Conservation (phyloP, 2,329 filamentous ascomycete genomes). For the Aspergillus sp. region DNA sequence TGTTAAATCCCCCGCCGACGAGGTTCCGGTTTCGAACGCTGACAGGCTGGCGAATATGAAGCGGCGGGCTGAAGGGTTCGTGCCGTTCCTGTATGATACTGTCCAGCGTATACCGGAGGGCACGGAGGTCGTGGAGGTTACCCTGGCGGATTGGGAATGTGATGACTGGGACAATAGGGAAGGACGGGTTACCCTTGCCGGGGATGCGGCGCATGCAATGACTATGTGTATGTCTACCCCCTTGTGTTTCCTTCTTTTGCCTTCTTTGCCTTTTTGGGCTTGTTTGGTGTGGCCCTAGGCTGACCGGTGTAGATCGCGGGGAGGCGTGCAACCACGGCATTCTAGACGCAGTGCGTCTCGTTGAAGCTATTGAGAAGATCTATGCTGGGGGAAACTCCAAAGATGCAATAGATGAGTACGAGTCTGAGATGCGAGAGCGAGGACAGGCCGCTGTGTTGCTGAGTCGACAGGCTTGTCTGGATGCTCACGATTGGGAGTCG, state of each 20-base stretch:
- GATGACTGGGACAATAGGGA: conserved; percentile 29
- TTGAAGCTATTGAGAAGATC: conserved; percentile 17
- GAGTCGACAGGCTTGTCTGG: conserved; percentile 36
- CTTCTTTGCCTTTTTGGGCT: neutral
- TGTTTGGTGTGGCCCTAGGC: neutral
- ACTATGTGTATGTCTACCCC: conserved; percentile 29
- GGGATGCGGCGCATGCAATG: conserved; percentile 36
- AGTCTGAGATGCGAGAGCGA: conserved; percentile 33
- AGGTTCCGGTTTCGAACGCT: conserved; percentile 33
- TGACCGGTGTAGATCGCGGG: conserved; percentile 25
- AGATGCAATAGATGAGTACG: conserved; percentile 27
- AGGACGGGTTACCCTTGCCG: conserved; percentile 30
- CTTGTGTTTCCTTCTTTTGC: too few relatives aligned
- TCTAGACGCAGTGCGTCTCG: conserved; percentile 25
- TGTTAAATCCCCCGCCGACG: conserved; percentile 30
- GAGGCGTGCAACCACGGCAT: conserved; percentile 37
- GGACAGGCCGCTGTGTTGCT: conserved; percentile 31
- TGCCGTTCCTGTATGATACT: conserved; percentile 19
- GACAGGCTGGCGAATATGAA: conserved; percentile 45
- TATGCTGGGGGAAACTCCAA: conserved; percentile 8
- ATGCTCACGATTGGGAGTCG: conserved; percentile 33
- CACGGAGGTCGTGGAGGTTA: conserved; percentile 29
- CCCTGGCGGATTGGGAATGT: conserved; percentile 30
- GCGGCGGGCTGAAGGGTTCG: conserved; percentile 24
- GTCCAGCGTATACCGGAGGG: conserved; percentile 27